Conservation (phyloP, 495 filamentous ascomycete genomes). For the Lasiosphaeriaceae sp. region DNA sequence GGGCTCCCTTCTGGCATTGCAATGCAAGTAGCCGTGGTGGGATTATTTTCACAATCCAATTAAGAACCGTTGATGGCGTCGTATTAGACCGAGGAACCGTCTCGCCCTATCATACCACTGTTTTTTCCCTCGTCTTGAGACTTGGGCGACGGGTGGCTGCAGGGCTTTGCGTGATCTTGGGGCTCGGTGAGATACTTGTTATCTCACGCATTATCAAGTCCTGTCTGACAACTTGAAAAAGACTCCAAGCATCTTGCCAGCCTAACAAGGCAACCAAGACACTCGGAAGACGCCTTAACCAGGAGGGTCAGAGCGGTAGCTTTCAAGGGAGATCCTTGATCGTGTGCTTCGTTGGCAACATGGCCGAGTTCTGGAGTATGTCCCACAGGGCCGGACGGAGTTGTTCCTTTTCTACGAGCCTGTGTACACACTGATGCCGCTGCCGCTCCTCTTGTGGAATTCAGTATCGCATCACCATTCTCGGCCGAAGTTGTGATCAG, state of each 20-base stretch:
- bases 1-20: no score
- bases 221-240: background rate
- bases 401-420: background rate
- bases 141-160: background rate
- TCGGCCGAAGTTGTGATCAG: slow-evolving; percentile 23
- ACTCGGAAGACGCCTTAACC: slow-evolving; percentile 7
- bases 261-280: slow-evolving; percentile 16
- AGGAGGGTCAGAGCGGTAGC: slow-evolving; percentile 3
- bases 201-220: background rate
- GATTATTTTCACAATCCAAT: no score
- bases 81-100: no score
- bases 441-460: slow-evolving; percentile 1
- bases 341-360: slow-evolving; percentile 3
- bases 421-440: slow-evolving; percentile 12
- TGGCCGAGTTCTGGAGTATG: slow-evolving; percentile 1
- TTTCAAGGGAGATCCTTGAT: background rate
- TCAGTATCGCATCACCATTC: slow-evolving; percentile 12
- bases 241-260: background rate
- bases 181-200: slow-evolving; percentile 8
- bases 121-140: no score
- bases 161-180: slow-evolving; percentile 11
- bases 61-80: no score
- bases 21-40: no score
- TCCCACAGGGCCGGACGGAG: background rate
- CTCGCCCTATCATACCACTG: no score